Evolutionary conservation across 1,139 yeast species (phyloP), one percentile per base, ranked within the genome.

Genomic region (Pichia sp.): DNA sequence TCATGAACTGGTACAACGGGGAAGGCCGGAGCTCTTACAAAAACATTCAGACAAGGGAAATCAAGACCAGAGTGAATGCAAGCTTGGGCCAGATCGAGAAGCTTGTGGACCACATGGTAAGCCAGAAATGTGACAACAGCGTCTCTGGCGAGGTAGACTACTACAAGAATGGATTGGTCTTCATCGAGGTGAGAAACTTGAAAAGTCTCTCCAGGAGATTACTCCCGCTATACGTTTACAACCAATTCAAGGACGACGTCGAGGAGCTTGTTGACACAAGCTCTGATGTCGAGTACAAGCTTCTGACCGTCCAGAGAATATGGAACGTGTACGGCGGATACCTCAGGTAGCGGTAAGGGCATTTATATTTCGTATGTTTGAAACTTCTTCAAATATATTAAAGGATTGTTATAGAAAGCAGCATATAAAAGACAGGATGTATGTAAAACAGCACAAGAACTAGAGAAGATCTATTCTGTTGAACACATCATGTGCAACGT

Each of bases 51-150:
- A 30, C 22, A 22, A 12, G n/a, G 9, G 51, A 52, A 18, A 26
- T 43, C 8, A 41, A 41, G 9, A 60, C 69, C 49, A 62, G 74
- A 52, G 69, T 74, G 56, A 74, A 79, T 18, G 72, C 73, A 55
- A 76, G 80, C 43, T 68, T 87, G 60, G 83, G 82, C 58, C 78
- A 74, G 48, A 72, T 85, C 49, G 88, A 83, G 57, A 72, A 84
- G 59, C 64, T 83, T 3, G 50, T 69, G 77, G 53, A 46, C 26
- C 50, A 13, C 22, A 55, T 28, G 44, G 48, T n/a, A 19, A 34
- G 43, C 30, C 25, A 23, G 23, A 44, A 25, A n/a, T 16, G 36
- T 8, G 34, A 47, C 37, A 30, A 10, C 30, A 4, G 43, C 21
- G 4, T 18, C 21, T 13, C 26, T 28, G 6, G 23, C 21, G n/a